phyloP scores from a whole-genome alignment of 768 basidiomycete genomes.

The Agaricus sinodeliciosus region DNA sequence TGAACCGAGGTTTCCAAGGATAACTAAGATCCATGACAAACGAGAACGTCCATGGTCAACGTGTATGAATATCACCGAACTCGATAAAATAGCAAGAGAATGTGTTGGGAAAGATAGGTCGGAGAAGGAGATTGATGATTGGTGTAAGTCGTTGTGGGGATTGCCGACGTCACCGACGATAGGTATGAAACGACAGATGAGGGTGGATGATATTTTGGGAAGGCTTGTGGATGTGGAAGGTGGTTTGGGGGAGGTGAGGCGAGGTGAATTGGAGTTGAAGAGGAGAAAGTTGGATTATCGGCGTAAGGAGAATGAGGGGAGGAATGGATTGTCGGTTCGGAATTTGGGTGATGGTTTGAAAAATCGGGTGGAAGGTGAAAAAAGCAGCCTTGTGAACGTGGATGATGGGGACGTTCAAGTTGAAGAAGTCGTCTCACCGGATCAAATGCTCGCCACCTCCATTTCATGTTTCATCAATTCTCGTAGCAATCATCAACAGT shows the following conservation, averaged over 20 bases:
- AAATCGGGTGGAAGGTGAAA: no score
- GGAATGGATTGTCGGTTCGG: no score
- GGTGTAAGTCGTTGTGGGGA: constrained; percentile 27
- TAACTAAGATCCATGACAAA: constrained; percentile 59
- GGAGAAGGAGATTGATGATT: constrained; percentile 45
- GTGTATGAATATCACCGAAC: constrained; percentile 37
- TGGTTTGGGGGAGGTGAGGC: not conserved
- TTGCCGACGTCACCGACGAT: constrained; percentile 32
- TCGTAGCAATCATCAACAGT: constrained; percentile 6
- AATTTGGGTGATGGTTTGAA: no score
- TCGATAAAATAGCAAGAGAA: constrained; percentile 50
- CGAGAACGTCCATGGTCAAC: constrained; percentile 64
- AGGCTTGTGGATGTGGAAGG: not conserved
- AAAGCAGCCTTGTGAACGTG: no score
- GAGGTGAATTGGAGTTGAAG: not conserved
- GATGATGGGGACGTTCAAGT: no score
- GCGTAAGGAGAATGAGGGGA: no score
- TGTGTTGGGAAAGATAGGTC: constrained; percentile 46
- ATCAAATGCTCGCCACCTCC: constrained; percentile 15
- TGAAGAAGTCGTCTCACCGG: not conserved
- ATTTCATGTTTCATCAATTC: constrained; percentile 22
- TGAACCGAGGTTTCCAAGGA: constrained; percentile 77
- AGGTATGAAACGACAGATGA: constrained; percentile 38
- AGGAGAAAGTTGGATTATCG: no score
- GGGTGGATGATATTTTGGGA: constrained; percentile 9